Evolutionary conservation across 129 eudicot genomes (phyloP), one percentile per base, ranked within the genome.

Genomic region (Artemisia argyi): DNA sequence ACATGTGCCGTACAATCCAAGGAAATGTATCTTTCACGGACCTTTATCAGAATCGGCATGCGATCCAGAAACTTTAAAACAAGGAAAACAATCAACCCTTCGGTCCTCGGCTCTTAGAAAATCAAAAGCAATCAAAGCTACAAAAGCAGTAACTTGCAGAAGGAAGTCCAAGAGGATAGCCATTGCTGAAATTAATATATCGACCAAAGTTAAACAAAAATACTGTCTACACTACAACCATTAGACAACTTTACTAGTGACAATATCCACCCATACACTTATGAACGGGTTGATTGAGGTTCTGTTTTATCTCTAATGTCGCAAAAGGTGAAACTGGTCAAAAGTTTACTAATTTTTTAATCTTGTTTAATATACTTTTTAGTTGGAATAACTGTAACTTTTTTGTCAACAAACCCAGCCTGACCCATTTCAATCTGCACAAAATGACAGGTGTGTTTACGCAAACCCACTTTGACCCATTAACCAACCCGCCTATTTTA

Each of bases 141-240:
- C 99, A 91, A 95, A 95, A 35, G 99, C 97, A 75, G 99, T 95
- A 71, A 95, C 85, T 89, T 95, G 99, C 81, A 95, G 91, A 76
- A 95, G 96, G 72, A 95, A 95, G 83, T 95, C 99, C 90, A 95
- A 82, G 14, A 95, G 85, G 75, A 95, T 94, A 79, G 99, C 99
- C 86, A 95, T 68, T 24, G 99, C 99, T 95, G 97, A 81, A 76
- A 65, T 78, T 19, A 18, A 74, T 20, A 44, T 51, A 65, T 13
- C 35, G 62, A 71, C 10, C 47, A 19, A 68, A 53, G 64, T 78
- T 68, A 48, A 51, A 66, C 74, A 76, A 44, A 66, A 55, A 61
- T 32, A 20, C 19, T 19, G 17, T 48, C 30, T 18, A 42, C 11
- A 19, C 22, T 19, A 0, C 18, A 53, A 9, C 48, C 18, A 20